Base-by-base conservation (phyloP, 139 green algal genomes). In the Cymbomonas tetramitiformis region DNA sequence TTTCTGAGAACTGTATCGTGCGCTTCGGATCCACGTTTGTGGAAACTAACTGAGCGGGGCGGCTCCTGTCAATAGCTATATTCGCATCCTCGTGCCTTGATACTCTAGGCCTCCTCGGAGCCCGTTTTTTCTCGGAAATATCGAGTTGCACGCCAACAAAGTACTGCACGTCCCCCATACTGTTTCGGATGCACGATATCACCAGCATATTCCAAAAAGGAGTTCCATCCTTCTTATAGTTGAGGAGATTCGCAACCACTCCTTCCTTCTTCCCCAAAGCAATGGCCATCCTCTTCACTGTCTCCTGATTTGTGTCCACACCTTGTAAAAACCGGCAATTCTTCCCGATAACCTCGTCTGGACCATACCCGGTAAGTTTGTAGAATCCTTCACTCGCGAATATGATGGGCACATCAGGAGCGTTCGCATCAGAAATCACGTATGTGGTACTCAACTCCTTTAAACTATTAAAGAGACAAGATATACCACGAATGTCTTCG, bases 171-270 rank as follows among this genome's bases (percentile, higher is more conserved):
- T 38, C 49, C 4, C 52, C 52, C 4, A 51, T 38, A 2, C n/a
- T 24, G 7, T 46, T 15, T n/a, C 53, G 52, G 2, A 62, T 41
- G 36, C 88, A 89, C n/a, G 85, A 89, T 56, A 95, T 79, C 7
- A 84, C 90, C 32, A 96, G 80, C 61, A 95, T 74, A 73, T 96
- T 96, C 88, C 87, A 96, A 58, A 95, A 96, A 18, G 84, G 79
- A 21, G 80, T 90, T 29, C 88, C 87, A 46, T 94, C 80, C 58
- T 60, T 60, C 18, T n/a, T 29, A 25, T 60, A 60, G 19, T 60
- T 60, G 6, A 49, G 26, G 24, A 60, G 40, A 2, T 38, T 18
- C 25, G 38, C 12, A 25, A n/a, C 38, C 6, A 12, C 24, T 29
- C 52, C 12, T 24, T 60, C 52, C 24, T 38, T 38, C 19, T 30